Conservation (phyloP, 306 rosid species). For the Elaeagnus macrophylla region DNA sequence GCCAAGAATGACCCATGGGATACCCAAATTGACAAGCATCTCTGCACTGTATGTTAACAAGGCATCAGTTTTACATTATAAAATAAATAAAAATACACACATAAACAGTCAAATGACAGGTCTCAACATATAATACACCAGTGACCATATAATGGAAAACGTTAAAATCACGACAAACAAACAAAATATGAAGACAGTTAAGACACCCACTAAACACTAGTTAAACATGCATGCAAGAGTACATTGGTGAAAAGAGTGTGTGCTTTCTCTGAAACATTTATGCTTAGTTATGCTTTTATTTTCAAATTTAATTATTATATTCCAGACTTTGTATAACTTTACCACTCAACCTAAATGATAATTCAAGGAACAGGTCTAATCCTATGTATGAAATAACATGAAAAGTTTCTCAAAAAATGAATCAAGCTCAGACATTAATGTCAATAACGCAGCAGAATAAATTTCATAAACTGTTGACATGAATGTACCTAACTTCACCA, state of each 20-base stretch:
- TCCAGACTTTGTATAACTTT: no score
- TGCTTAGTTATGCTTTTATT: no score
- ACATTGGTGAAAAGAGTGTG: no score
- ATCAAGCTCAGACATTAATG: neutral
- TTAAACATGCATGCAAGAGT: no score
- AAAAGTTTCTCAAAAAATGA: neutral
- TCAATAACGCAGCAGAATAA: neutral
- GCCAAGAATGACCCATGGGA: slow-evolving; percentile 82
- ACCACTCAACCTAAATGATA: no score
- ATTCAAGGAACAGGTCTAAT: no score
- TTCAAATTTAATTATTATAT: no score
- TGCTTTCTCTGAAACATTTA: no score
- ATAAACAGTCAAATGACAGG: neutral
- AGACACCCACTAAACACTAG: no score
- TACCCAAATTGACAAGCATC: slow-evolving; percentile 60
- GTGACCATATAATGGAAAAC: no score
- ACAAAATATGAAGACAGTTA: no score
- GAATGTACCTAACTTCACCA: slow-evolving; percentile 68
- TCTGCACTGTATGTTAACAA: slow-evolving; percentile 44
- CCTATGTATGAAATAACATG: neutral
- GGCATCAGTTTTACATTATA: slow-evolving; percentile 10
- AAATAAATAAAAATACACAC: neutral
- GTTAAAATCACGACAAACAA: no score
- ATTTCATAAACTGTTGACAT: neutral
- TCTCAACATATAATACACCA: neutral